Conservation (phyloP, 768 basidiomycete genomes). For the Leccinum incarnatum region DNA sequence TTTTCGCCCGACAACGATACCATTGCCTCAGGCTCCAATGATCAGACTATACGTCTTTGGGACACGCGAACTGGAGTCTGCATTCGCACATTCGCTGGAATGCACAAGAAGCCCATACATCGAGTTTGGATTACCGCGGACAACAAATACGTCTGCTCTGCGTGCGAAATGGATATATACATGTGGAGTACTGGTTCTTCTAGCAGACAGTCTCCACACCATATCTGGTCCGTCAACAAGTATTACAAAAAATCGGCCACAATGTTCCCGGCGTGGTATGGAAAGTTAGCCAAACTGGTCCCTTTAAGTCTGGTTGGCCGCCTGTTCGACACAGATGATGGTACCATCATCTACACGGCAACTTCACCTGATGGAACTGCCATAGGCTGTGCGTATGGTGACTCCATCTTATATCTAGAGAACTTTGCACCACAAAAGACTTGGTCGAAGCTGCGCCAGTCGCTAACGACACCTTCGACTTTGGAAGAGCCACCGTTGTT, state of each 20-base stretch:
- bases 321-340: conserved; percentile 9
- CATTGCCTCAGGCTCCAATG: conserved; percentile 23
- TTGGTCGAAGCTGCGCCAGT: conserved; percentile 6
- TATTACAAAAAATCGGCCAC: conserved; percentile 6
- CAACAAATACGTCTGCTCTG: conserved; percentile 10
- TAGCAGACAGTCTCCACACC: conserved; percentile 7
- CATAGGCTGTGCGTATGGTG: conserved; percentile 1
- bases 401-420: conserved; percentile 4
- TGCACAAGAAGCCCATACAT: conserved; percentile 15
- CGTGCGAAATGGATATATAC: conserved; percentile 14
- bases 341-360: neutral
- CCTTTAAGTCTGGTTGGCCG: conserved; percentile 4
- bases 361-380: conserved; percentile 10
- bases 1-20: conserved; percentile 18
- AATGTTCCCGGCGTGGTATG: conserved; percentile 16
- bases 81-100: conserved; percentile 11
- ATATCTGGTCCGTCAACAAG: conserved; percentile 15
- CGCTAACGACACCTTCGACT: conserved; percentile 2
- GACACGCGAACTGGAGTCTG: conserved; percentile 19
- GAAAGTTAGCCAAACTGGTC: conserved; percentile 7
- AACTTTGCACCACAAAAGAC: neutral
- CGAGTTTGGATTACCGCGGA: conserved; percentile 21
- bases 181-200: conserved; percentile 10
- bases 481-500: conserved; percentile 10
- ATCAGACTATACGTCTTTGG: conserved; percentile 25